Base-by-base conservation (phyloP, 257 asterid species). In the Scutellaria baicalensis region DNA sequence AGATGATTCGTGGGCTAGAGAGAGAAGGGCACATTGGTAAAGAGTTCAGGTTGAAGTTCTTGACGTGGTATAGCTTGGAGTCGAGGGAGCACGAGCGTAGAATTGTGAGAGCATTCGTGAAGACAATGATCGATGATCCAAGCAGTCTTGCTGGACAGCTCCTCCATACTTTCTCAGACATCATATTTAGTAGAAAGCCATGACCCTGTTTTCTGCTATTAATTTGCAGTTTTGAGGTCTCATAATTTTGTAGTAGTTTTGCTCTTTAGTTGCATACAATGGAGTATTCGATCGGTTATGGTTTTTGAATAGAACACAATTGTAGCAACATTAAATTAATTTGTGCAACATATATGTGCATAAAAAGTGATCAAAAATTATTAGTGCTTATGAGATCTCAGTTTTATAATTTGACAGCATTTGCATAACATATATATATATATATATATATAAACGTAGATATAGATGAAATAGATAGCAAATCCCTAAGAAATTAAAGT, bases 1-100 rank as follows among this genome's bases (percentile, higher is more conserved):
- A 71, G 76, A 71, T 61, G 44, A 71, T 71, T 12, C 70, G 76
- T 39, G 36, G 70, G 70, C 40, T 71, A 20, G 76, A 71, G 40
- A 39, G 63, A 0, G 76, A 50, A 44, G 75, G 76, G 6, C 69
- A 71, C 10, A 61, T 71, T 9, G 61, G 40, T 43, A 71, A 61
- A 56, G 70, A 71, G 1, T 71, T 71, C 9, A 42, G 76, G 12
- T 50, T 61, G 68, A 71, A 71, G 60, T 36, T 71, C 45, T 64
- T 71, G 13, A 71, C 70, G 0, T 71, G 76, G 76, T 71, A 38
- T 42, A 50, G 70, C 27, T 35, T 71, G 16, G 9, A 56, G 40
- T 61, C 76, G 0, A 61, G 45, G 36, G 63, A 49, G 69, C 69
- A 71, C 43, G 75, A 71, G 39, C 75, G 69, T 14, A 71, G 52